A percentile compares a stretch with the other conserved stretches of the same genome.
phyloP scores from a whole-genome alignment of 2,329 filamentous ascomycete genomes.

The Tolypocladium endophyticum region DNA sequence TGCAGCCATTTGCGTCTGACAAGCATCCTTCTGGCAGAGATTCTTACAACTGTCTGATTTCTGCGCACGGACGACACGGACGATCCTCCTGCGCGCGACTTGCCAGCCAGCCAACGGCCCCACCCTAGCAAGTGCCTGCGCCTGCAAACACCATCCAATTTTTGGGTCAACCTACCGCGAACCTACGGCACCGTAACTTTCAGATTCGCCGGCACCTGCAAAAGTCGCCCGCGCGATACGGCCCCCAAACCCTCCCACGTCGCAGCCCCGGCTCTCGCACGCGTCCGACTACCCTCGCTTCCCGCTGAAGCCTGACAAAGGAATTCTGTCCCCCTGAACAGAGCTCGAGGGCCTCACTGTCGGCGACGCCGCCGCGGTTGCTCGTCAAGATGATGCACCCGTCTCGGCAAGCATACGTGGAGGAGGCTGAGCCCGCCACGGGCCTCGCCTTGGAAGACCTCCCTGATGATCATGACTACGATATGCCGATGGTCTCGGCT shows the following conservation, averaged over 20 bases:
- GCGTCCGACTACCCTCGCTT: not conserved
- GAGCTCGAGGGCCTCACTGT: not conserved
- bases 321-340: not conserved
- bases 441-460: constrained; percentile 40
- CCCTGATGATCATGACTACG: constrained; percentile 71
- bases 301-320: not conserved
- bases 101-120: not conserved
- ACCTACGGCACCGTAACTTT: not conserved
- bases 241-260: not conserved
- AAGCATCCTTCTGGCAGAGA: too few species aligned
- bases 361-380: not conserved
- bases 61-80: too few species aligned
- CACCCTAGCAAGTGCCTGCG: too few species aligned
- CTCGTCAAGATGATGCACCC: constrained; percentile 61
- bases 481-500: constrained; percentile 53
- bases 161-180: not conserved
- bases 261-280: not conserved
- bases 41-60: too few species aligned
- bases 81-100: not conserved
- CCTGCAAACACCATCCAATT: not conserved
- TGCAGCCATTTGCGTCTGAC: not conserved
- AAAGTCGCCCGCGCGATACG: not conserved
- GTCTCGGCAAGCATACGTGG: constrained; percentile 84
- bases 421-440: constrained; percentile 58
- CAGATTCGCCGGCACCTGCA: not conserved